Conservation (phyloP, 805 yeast genomes). For the Yarrowia phangngaensis region DNA sequence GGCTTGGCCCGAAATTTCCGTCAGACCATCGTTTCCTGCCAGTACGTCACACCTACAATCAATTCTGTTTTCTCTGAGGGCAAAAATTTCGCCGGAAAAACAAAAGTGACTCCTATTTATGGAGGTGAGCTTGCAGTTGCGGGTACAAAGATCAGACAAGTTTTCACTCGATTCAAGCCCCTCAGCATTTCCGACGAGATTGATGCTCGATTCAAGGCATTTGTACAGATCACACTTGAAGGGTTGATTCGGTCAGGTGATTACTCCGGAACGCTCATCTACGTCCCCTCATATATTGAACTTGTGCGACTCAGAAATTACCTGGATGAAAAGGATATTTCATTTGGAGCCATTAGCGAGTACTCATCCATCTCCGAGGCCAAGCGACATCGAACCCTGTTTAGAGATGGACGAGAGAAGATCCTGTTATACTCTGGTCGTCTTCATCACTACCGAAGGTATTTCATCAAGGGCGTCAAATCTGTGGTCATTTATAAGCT, state of each 20-base stretch:
- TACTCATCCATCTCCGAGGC: slow-evolving; percentile 71
- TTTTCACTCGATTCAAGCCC: slow-evolving; percentile 65
- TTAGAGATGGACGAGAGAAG: slow-evolving; percentile 58
- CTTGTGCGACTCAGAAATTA: slow-evolving; percentile 73
- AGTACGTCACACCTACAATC: slow-evolving; percentile 74
- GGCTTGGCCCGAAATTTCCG: slow-evolving; percentile 69
- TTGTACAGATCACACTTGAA: slow-evolving; percentile 70
- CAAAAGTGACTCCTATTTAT: slow-evolving; percentile 43
- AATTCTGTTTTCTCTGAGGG: slow-evolving; percentile 51
- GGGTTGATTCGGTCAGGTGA: slow-evolving; percentile 57
- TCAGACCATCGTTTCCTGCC: slow-evolving; percentile 75
- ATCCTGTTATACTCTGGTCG: slow-evolving; percentile 89
- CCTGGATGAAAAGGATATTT: slow-evolving; percentile 55
- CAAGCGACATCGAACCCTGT: slow-evolving; percentile 65
- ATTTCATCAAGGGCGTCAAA: slow-evolving; percentile 78
- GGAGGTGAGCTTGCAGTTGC: slow-evolving; percentile 58
- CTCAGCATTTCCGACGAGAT: slow-evolving; percentile 60
- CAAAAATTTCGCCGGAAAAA: slow-evolving; percentile 41
- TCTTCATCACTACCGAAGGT: slow-evolving; percentile 86
- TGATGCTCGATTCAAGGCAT: slow-evolving; percentile 75
- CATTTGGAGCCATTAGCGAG: slow-evolving; percentile 75
- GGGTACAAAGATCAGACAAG: slow-evolving; percentile 55
- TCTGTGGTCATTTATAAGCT: slow-evolving; percentile 75
- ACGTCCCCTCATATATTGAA: slow-evolving; percentile 83
- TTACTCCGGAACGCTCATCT: slow-evolving; percentile 71